phyloP scores from a whole-genome alignment of 2,329 filamentous ascomycete genomes.

The Penicillium polonicum region DNA sequence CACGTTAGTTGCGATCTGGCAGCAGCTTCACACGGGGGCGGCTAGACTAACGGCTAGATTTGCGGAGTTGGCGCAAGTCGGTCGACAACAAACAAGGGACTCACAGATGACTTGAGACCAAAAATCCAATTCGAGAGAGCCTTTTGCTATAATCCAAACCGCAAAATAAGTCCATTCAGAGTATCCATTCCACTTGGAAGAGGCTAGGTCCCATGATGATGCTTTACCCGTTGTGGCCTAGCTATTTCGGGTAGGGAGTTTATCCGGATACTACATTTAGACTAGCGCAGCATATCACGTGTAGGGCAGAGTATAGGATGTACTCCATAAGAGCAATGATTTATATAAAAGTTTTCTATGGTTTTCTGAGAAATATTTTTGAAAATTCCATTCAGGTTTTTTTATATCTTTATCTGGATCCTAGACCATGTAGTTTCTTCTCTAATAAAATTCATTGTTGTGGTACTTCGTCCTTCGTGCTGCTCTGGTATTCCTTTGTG shows the following conservation, averaged over 20 bases:
- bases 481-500: not conserved
- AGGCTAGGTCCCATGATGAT: slow-evolving; percentile 29
- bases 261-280: slow-evolving; percentile 19
- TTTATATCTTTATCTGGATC: not conserved
- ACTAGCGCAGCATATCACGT: slow-evolving; percentile 25
- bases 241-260: slow-evolving; percentile 14
- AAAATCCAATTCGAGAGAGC: not conserved
- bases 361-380: fast-evolving
- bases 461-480: not conserved
- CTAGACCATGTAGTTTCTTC: too few relatives aligned
- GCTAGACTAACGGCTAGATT: slow-evolving; percentile 12
- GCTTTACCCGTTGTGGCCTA: slow-evolving; percentile 27
- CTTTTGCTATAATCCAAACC: not conserved
- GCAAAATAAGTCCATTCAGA: slow-evolving; percentile 4
- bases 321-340: not conserved
- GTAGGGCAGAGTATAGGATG: not conserved
- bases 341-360: not conserved
- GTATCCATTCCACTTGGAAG: slow-evolving; percentile 13
- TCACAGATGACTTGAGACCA: not conserved
- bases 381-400: fast-evolving
- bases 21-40: slow-evolving; percentile 21
- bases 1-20: slow-evolving; percentile 35
- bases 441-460: not conserved
- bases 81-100: not conserved
- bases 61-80: slow-evolving; percentile 8